Evolutionary conservation across 2,329 filamentous ascomycete genomes (phyloP).

Genomic region (Ambrosiella beaveri): DNA sequence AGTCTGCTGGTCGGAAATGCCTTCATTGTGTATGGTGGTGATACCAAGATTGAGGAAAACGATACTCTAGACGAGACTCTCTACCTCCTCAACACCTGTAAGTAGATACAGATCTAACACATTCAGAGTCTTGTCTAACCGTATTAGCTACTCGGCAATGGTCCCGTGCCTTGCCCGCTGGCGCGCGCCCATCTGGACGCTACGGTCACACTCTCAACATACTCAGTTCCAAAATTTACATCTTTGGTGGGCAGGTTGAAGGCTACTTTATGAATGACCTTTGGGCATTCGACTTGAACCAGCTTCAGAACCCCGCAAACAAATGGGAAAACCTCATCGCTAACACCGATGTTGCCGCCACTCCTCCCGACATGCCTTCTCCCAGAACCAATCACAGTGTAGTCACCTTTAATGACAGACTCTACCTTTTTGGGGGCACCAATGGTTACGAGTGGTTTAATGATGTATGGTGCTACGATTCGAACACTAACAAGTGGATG

Average conservation of each 20-base stretch:
- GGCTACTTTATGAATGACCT: constrained; percentile 97
- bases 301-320: constrained; percentile 76
- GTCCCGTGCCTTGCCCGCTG: constrained; percentile 82
- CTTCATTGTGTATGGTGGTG: constrained; percentile 96
- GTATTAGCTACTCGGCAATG: constrained; percentile 79
- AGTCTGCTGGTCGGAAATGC: constrained; percentile 93
- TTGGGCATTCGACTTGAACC: constrained; percentile 87
- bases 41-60: constrained; percentile 89
- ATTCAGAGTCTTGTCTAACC: neutral
- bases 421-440: constrained; percentile 95
- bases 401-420: constrained; percentile 78
- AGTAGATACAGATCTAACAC: constrained; percentile 25
- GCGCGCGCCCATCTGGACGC: constrained; percentile 68
- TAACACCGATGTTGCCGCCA: constrained; percentile 16
- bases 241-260: constrained; percentile 95
- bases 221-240: constrained; percentile 86
- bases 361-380: constrained; percentile 48
- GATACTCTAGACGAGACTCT: constrained; percentile 88
- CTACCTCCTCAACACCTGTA: constrained; percentile 94
- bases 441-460: constrained; percentile 97
- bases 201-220: constrained; percentile 97
- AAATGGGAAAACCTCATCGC: constrained; percentile 82
- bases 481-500: constrained; percentile 63
- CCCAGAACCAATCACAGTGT: constrained; percentile 90
- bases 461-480: constrained; percentile 94